Evolutionary conservation across 2,329 filamentous ascomycete species (phyloP).

Genomic region (Beauveria varroae): DNA sequence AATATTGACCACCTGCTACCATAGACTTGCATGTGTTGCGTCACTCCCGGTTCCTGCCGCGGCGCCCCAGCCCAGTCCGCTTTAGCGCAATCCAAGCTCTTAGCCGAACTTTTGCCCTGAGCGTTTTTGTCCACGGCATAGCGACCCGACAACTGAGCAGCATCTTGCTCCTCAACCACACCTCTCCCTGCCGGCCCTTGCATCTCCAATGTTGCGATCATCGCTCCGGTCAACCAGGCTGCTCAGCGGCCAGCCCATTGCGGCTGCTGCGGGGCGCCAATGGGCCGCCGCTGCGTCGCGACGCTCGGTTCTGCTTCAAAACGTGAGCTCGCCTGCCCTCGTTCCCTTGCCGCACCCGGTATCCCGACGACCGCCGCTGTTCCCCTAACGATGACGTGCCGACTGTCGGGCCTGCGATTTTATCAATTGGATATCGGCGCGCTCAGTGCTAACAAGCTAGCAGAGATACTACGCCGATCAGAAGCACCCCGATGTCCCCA

Average conservation of each 20-base stretch:
- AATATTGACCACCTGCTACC: background rate
- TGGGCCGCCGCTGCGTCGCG: conserved; percentile 40
- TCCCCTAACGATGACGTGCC: background rate
- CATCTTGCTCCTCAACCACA: conserved; percentile 18
- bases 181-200: conserved; percentile 33
- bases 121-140: conserved; percentile 31
- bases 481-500: conserved; percentile 43
- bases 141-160: conserved; percentile 17
- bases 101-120: conserved; percentile 39
- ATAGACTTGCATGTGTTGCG: conserved; percentile 17
- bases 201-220: conserved; percentile 59
- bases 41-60: conserved; percentile 30
- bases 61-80: conserved; percentile 14
- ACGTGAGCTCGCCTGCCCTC: conserved; percentile 3
- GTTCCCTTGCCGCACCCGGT: too few species aligned
- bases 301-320: conserved; percentile 20
- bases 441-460: background rate
- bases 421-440: too few species aligned
- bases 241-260: conserved; percentile 47
- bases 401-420: background rate
- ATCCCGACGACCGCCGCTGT: background rate
- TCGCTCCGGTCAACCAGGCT: conserved; percentile 58
- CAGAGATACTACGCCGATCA: conserved; percentile 52
- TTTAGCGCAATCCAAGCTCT: conserved; percentile 19
- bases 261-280: conserved; percentile 49